Base-by-base conservation (phyloP, 345 rosid genomes). In the Pugionium cornutum region DNA sequence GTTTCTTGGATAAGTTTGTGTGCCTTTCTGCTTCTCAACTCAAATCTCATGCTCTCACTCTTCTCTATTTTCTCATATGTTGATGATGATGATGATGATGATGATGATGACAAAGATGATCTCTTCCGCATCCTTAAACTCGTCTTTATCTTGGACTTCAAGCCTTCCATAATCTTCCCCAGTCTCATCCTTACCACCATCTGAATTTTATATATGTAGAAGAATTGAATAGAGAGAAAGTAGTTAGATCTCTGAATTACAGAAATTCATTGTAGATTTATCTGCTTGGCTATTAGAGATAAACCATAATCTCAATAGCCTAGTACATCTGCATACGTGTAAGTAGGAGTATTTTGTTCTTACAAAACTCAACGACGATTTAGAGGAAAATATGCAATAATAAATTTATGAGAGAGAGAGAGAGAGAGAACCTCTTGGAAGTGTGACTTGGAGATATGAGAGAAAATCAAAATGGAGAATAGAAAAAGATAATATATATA, bases 11-110 rank as follows among this genome's bases (percentile, higher is more conserved):
- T 84, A 30, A 92, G 79, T 76, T 85, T 89, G 41, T 76, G 69
- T 5, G 98, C 96, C 72, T 87, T 18, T 18, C 18, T 18, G 18
- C 18, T 18, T 18, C 18, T 18, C 18, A 18, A 18, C 18, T 18
- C 18, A 18, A 18, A 18, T 18, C 18, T 18, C 18, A 18, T 18
- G 18, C 18, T 18, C 18, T 18, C 18, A 18, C 87, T 92, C 83
- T 92, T 92, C 56, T 89, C 95, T 45, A 92, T 81, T 88, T 84
- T 89, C 60, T 89, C 87, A 51, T 89, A 86, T 3, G 70, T 49
- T 30, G 71, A 58, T 11, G 70, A 64, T n/a, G 75, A 65, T 34
- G 70, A 57, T 26, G 69, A 63, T 25, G 75, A 64, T 5, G 69
- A 64, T 2, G 46, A 47, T 30, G 64, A 71, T 10, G 49, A 40